Evolutionary conservation across 208 protist genomes (phyloP), one percentile per base, ranked within the genome.

Genomic region (Tetramitus jugosus): DNA sequence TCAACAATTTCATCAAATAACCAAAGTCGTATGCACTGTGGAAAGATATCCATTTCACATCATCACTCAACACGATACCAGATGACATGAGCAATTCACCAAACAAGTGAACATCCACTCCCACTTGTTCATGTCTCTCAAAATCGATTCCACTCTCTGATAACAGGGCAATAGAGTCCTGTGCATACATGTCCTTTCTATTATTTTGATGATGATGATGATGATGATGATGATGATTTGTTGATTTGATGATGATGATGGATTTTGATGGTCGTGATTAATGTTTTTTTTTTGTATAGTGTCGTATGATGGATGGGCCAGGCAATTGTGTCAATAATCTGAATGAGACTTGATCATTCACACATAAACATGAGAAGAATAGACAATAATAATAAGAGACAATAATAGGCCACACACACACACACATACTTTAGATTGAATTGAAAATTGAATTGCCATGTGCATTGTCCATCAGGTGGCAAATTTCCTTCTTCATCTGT

Each of bases 361-460:
- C n/a, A n/a, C n/a, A n/a, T n/a, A n/a, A 61, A n/a, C 53, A 61
- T 61, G 26, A n/a, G n/a, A n/a, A n/a, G n/a, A n/a, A n/a, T n/a
- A n/a, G n/a, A n/a, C n/a, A 26, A 61, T n/a, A 45, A 74, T 43
- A 60, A 26, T n/a, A n/a, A n/a, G n/a, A n/a, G n/a, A n/a, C n/a
- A n/a, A n/a, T n/a, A 68, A 69, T 67, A 49, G 4, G 45, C 4
- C 4, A 31, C 3, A 72, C 4, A 23, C 3, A 33, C 37, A 7
- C 17, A 60, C 13, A 81, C 69, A 33, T 80, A 90, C 88, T 37
- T 81, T 46, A 99, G 85, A 72, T 87, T 96, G 86, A 99, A 99
- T 62, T 93, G 90, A 83, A 99, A 99, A 87, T 99, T 99, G 82
- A 99, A 99, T 89, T 99, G 97, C 97, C 97, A 99, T 6, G 96